Conservation (phyloP, 805 yeast genomes). For the Helenozyma baotianmanensis region DNA sequence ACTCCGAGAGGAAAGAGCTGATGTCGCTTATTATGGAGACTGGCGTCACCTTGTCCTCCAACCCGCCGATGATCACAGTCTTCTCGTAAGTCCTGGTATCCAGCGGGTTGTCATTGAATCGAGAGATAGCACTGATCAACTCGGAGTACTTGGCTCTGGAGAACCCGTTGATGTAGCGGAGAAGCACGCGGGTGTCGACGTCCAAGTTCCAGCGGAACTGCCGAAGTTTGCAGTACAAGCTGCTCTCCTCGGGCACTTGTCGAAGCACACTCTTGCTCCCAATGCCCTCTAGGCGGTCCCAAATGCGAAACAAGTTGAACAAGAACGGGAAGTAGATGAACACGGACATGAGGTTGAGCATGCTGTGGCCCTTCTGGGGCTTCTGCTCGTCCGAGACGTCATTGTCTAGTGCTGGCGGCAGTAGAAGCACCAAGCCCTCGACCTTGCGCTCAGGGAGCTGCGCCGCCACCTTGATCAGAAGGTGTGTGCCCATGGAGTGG, state of each 20-base stretch:
- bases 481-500: constrained; percentile 70
- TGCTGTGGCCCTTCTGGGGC: constrained; percentile 3
- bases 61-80: constrained; percentile 56
- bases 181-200: constrained; percentile 48
- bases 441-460: constrained; percentile 34
- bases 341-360: constrained; percentile 17
- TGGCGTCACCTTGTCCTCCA: constrained; percentile 54
- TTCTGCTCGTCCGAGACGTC: constrained; percentile 13
- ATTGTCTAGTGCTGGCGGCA: constrained; percentile 43
- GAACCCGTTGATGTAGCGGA: constrained; percentile 52
- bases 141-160: constrained; percentile 40
- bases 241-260: constrained; percentile 35
- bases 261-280: constrained; percentile 56
- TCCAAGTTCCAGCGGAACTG: constrained; percentile 74
- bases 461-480: constrained; percentile 44
- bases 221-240: constrained; percentile 40
- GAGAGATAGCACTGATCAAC: constrained; percentile 35
- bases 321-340: constrained; percentile 39
- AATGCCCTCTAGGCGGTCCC: constrained; percentile 62
- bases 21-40: constrained; percentile 29
- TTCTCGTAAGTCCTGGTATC: constrained; percentile 35
- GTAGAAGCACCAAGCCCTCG: constrained; percentile 44
- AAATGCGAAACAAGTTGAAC: constrained; percentile 51
- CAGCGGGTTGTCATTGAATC: constrained; percentile 29
- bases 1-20: constrained; percentile 20